Percentiles rank a stretch among this genome's conserved stretches.
Evolutionary conservation across 148 eudicot species (phyloP).

Genomic region (Nepenthes gracilis): DNA sequence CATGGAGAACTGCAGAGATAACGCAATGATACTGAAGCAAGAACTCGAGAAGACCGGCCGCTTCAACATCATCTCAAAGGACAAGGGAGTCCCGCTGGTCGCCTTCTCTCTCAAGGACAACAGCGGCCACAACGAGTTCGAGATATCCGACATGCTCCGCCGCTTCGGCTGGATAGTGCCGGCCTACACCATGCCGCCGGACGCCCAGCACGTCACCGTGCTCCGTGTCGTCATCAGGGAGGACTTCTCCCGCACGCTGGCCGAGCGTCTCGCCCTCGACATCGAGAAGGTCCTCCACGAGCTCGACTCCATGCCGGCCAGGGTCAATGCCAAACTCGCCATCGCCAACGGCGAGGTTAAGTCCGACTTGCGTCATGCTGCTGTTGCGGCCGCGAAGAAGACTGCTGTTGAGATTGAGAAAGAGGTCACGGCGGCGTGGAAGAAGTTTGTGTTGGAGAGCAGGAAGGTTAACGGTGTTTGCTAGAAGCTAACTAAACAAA

Average conservation of each 20-base stretch:
- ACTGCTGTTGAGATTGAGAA: constrained; percentile 31
- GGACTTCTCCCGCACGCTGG: constrained; percentile 71
- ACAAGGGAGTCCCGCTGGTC: constrained; percentile 53
- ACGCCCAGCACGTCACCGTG: constrained; percentile 56
- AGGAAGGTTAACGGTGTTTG: constrained; percentile 65
- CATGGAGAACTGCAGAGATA: constrained; percentile 69
- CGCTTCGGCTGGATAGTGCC: constrained; percentile 76
- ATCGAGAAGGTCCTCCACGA: constrained; percentile 45
- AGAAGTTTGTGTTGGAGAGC: constrained; percentile 47
- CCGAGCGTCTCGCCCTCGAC: constrained; percentile 49
- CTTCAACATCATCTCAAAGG: constrained; percentile 61
- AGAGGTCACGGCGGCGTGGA: constrained; percentile 51
- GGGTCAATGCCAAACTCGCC: constrained; percentile 31
- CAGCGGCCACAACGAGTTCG: constrained; percentile 50
- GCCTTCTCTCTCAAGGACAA: constrained; percentile 72
- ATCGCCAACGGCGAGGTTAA: not conserved
- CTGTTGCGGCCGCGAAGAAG: constrained; percentile 18
- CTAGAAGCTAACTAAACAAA: constrained; percentile 8
- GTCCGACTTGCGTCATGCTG: not conserved
- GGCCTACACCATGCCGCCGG: constrained; percentile 72
- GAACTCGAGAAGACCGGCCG: constrained; percentile 50
- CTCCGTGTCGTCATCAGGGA: constrained; percentile 63
- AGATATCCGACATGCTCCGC: constrained; percentile 48
- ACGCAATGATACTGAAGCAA: constrained; percentile 30
- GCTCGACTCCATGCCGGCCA: constrained; percentile 45